Evolutionary conservation across 352 stramenopile genomes (phyloP), one percentile per base, ranked within the genome.

Genomic region (Phytophthora vignae): DNA sequence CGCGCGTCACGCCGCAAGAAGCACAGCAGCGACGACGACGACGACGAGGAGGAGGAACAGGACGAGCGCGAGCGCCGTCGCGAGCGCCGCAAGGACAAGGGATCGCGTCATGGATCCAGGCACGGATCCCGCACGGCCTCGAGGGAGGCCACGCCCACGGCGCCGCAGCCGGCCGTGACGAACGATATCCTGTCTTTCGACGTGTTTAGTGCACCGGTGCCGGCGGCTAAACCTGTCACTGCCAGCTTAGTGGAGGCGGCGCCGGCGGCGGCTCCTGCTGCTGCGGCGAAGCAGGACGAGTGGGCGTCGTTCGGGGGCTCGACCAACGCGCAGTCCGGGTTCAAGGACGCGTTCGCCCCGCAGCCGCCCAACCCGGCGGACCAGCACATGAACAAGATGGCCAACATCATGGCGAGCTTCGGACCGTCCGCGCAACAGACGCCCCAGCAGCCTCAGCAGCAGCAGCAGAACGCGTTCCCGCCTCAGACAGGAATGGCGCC

Each of bases 331-430:
- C 77, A 87, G 71, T 59, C 65, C 7, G 64, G 55, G 7, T 71
- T 71, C 61, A 68, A 77, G 55, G 83, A 94, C 42, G 78, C 81
- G 15, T 94, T 93, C 40, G 73, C 77, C 1, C 52, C 57, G 22
- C 71, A 73, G 60, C 55, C 67, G 42, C 25, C 81, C 1, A 55
- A 73, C 3, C 76, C 81, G n/a, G 75, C 76, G 6, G 79, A 84
- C 58, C 83, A 91, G 62, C 84, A 90, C 60, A 70, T 79, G 50
- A 92, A 91, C 75, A 89, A 91, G 50, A 91, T 95, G 81, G 87
- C 87, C 54, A 94, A 88, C 74, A 96, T 96, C 74, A 96, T 96
- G 89, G 87, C 89, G 12, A 96, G 82, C 71, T 96, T 96, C 50
- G 89, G 85, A 11, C 40, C 72, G 1, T 60, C 73, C 0, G 61